These are phyloP conservation scores for Biscogniauxia mediterranea DNA, from an alignment of 2,329 filamentous ascomycete species.

Conservation along the genomic window DNA sequence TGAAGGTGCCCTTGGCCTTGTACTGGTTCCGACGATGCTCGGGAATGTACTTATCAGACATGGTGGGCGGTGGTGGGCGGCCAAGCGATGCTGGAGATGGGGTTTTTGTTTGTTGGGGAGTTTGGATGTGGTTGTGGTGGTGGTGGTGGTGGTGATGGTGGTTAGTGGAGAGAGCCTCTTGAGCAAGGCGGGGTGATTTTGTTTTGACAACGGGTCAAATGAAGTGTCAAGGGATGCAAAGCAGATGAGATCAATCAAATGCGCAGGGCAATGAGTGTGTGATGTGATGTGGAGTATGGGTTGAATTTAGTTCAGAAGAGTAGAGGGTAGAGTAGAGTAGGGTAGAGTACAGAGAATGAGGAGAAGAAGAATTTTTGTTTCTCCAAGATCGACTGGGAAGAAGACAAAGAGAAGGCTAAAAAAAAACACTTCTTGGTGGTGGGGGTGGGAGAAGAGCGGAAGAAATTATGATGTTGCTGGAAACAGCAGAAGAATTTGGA, in stretches of 20 bases:
- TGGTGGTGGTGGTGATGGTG: conserved; percentile 6
- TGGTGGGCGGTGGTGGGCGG: conserved; percentile 49
- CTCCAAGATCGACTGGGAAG: conserved; percentile 2
- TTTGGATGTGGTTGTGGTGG: conserved; percentile 10
- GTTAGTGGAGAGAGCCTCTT: conserved; percentile 17
- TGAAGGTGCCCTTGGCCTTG: conserved; percentile 99
- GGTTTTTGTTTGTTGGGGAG: neutral
- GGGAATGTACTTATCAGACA: conserved; percentile 99
- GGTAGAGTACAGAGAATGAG: neutral
- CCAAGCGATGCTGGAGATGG: conserved; percentile 5
- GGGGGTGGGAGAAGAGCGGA: conserved; percentile 21
- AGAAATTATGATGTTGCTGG: conserved; percentile 30
- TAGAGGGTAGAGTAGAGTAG: neutral
- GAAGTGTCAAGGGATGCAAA: neutral
- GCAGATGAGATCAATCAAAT: neutral
- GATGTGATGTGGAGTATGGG: neutral
- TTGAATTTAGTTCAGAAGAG: neutral
- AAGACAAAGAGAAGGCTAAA: conserved; percentile 13
- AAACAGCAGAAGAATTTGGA: conserved; percentile 31
- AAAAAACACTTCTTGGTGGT: conserved; percentile 11
- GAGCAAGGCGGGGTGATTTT: conserved; percentile 31
- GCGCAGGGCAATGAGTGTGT: neutral
- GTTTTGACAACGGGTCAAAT: conserved; percentile 22
- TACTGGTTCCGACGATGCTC: conserved; percentile 99
- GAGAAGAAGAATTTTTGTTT: neutral